Evolutionary conservation across 1,139 yeast species (phyloP).

Genomic region (Keqinozyma sinolaborantium): DNA sequence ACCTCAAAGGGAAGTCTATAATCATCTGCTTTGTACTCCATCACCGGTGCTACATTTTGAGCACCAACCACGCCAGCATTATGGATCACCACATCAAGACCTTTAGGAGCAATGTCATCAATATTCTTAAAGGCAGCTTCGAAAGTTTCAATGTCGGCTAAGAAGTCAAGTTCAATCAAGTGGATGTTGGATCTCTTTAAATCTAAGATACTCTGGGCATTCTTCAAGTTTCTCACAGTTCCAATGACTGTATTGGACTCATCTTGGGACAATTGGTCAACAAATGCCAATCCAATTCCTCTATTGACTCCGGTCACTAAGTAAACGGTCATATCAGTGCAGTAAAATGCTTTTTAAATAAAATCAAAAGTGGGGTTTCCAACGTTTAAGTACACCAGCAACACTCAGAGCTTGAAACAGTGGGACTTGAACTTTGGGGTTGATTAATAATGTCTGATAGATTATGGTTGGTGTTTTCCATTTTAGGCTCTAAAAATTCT

Average conservation of each 20-base stretch:
- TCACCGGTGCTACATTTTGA: too few relatives aligned
- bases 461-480: too few relatives aligned
- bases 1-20: slow-evolving; percentile 3
- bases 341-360: too few relatives aligned
- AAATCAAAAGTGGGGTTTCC: too few relatives aligned
- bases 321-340: slow-evolving; percentile 11
- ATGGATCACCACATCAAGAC: slow-evolving; percentile 5
- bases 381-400: too few relatives aligned
- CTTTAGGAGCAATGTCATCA: slow-evolving; percentile 7
- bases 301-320: slow-evolving; percentile 24
- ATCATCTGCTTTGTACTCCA: too few relatives aligned
- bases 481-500: too few relatives aligned
- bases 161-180: slow-evolving; percentile 9
- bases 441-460: too few relatives aligned
- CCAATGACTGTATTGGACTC: slow-evolving; percentile 18
- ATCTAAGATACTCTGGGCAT: slow-evolving; percentile 9
- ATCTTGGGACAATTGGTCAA: slow-evolving; percentile 13
- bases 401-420: too few relatives aligned
- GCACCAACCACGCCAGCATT: slow-evolving; percentile 5
- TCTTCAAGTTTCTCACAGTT: slow-evolving; percentile 6
- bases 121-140: slow-evolving; percentile 5
- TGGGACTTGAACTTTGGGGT: too few relatives aligned
- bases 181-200: slow-evolving; percentile 10
- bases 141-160: slow-evolving; percentile 4
- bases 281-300: slow-evolving; percentile 27